Base-by-base conservation (phyloP, 2,329 filamentous ascomycete genomes). In the Calonectria crousiana region DNA sequence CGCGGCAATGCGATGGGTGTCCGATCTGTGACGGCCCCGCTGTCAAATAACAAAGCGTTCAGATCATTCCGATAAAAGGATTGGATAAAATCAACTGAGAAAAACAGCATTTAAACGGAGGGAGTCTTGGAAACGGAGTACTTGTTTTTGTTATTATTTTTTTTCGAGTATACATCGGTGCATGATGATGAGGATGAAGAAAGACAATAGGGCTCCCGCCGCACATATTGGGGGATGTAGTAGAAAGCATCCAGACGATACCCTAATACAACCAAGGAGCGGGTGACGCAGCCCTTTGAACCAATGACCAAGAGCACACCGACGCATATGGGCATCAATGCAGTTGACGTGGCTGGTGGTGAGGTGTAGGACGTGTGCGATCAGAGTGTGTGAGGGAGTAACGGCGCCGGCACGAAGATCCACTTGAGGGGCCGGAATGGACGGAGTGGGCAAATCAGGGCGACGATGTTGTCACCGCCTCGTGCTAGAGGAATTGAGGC, bases 31-130 rank as follows among this genome's bases (percentile, higher is more conserved):
- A 79, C 82, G 53, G 87, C 85, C 32, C 86, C 87, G 32, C 76
- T 88, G 53, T 82, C 84, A 74, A 87, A 86, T 77, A 88, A 86
- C 77, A 88, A 86, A 77, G 84, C 85, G 28, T 86, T 87, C 73
- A 84, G 83, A 77, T 84, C 85, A 64, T 87, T 87, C 77, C 83
- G 86, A 77, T 88, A 79, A 82, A 69, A 38, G 74, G 66, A 47
- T 71, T 75, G 75, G 74, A 77, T 68, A 68, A 75, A 68, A 36
- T 56, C 67, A 64, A 47, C 36, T 26, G n/a, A 38, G 64, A 49
- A 38, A 69, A 65, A 49, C 20, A 71, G 51, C 41, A 73, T 70
- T 65, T 49, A 66, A 72, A 69, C 64, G 56, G 73, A 47, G 52
- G 65, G 47, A 67, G 67, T 69, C 34, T 38, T 41, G 68, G 68